These are phyloP conservation scores for Lentinula edodes DNA, from an alignment of 768 basidiomycete genomes.

Conservation along the genomic window DNA sequence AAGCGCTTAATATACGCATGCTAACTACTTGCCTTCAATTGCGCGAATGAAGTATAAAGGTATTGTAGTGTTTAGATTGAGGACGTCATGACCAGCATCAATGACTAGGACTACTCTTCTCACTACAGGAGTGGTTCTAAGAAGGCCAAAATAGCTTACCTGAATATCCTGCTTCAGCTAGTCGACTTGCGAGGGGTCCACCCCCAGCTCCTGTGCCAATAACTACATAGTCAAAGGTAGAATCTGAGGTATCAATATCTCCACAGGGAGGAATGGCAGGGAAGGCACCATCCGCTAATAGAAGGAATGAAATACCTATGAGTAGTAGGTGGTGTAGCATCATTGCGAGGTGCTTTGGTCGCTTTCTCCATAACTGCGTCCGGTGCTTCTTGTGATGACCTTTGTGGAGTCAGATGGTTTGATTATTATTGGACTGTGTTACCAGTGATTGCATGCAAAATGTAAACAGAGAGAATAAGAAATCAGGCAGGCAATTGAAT, in stretches of 20 bases:
- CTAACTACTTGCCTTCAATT: conserved; percentile 15
- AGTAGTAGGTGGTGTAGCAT: neutral
- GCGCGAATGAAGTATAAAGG: conserved; percentile 20
- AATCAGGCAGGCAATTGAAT: no score
- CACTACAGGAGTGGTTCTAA: neutral
- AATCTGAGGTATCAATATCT: neutral
- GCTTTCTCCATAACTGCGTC: no score
- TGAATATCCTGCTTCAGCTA: conserved; percentile 10
- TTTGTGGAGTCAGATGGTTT: no score
- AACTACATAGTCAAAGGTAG: conserved; percentile 5
- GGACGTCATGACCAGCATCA: conserved; percentile 23
- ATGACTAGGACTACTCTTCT: conserved; percentile 19
- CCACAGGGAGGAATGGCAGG: neutral
- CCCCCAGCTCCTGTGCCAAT: conserved; percentile 11
- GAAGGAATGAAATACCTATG: neutral
- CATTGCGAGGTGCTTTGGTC: neutral
- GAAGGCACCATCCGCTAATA: neutral
- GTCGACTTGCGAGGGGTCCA: conserved; percentile 10
- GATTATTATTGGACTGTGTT: no score
- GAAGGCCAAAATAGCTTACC: neutral
- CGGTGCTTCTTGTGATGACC: neutral
- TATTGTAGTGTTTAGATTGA: conserved; percentile 22
- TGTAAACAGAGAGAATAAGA: no score
- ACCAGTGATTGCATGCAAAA: no score
- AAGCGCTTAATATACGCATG: neutral